Conservation (phyloP, 2,329 filamentous ascomycete genomes). For the Aulographum hederae region DNA sequence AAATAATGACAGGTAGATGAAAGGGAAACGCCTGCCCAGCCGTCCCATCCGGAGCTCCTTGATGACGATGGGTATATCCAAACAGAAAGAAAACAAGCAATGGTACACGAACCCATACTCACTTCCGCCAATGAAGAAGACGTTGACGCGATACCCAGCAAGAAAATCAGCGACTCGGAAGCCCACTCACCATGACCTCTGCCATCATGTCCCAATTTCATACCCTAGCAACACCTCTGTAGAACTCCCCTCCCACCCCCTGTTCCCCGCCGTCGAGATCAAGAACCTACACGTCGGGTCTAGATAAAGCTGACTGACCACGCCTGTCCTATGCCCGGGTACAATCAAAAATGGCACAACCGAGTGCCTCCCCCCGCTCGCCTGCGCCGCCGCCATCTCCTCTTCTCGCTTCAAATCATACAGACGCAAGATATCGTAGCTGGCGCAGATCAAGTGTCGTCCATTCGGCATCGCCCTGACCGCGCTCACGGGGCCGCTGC, state of each 20-base stretch:
- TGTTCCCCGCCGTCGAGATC: constrained; percentile 77
- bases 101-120: too few species aligned
- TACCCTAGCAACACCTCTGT: constrained; percentile 91
- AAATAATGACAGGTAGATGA: too few species aligned
- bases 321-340: constrained; percentile 73
- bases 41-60: too few species aligned
- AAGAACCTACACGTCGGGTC: constrained; percentile 82
- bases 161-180: too few species aligned
- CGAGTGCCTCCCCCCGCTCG: constrained; percentile 58
- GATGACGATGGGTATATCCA: too few species aligned
- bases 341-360: constrained; percentile 92
- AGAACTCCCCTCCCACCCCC: constrained; percentile 81
- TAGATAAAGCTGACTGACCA: constrained; percentile 70
- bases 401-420: constrained; percentile 65
- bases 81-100: too few species aligned
- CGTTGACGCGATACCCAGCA: too few species aligned
- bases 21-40: too few species aligned
- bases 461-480: constrained; percentile 85
- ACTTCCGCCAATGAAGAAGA: too few species aligned
- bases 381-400: constrained; percentile 14
- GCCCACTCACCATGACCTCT: too few species aligned
- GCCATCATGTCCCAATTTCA: constrained; percentile 47
- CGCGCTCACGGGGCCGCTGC: constrained; percentile 77
- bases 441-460: constrained; percentile 83
- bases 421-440: constrained; percentile 78